Percentiles rank a stretch among this genome's conserved stretches.
Evolutionary conservation across 176 grass and related monocot genomes (phyloP).

Genomic region (Phyllostachys edulis): DNA sequence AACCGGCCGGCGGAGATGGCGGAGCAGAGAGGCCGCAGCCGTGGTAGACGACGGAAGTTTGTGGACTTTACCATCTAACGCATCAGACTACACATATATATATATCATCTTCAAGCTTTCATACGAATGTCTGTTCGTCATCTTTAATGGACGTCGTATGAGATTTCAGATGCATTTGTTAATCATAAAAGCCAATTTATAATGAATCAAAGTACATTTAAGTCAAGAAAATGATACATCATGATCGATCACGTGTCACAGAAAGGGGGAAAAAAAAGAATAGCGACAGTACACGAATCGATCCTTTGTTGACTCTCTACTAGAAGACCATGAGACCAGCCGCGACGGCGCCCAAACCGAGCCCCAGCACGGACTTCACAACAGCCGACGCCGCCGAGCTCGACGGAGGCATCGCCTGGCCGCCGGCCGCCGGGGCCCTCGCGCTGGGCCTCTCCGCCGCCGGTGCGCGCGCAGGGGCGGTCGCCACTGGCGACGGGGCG

Average conservation of each 20-base stretch:
- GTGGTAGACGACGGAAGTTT: too few relatives aligned
- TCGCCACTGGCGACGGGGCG: not conserved
- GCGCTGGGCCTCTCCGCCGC: too few relatives aligned
- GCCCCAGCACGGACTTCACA: not conserved
- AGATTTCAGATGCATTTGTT: too few relatives aligned
- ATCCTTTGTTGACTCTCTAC: not conserved
- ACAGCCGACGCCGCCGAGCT: not conserved
- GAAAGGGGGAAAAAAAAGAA: not conserved
- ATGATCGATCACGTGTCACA: not conserved
- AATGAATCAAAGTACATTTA: not conserved
- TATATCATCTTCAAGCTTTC: too few relatives aligned
- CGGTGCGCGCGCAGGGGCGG: not conserved
- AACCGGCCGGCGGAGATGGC: too few relatives aligned
- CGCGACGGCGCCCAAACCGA: not conserved
- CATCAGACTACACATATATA: too few relatives aligned
- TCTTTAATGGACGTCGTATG: too few relatives aligned
- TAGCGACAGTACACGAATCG: not conserved
- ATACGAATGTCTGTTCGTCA: too few relatives aligned
- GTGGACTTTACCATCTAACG: too few relatives aligned
- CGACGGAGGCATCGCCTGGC: not conserved
- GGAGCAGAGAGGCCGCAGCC: too few relatives aligned
- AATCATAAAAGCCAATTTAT: too few relatives aligned
- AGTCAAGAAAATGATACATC: too few relatives aligned
- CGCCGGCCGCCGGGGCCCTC: not conserved
- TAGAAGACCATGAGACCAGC: slow-evolving; percentile 2